Percentiles rank a stretch among this genome's conserved stretches.
phyloP scores from a whole-genome alignment of 805 yeast species.

The Teunomyces panamensis region DNA sequence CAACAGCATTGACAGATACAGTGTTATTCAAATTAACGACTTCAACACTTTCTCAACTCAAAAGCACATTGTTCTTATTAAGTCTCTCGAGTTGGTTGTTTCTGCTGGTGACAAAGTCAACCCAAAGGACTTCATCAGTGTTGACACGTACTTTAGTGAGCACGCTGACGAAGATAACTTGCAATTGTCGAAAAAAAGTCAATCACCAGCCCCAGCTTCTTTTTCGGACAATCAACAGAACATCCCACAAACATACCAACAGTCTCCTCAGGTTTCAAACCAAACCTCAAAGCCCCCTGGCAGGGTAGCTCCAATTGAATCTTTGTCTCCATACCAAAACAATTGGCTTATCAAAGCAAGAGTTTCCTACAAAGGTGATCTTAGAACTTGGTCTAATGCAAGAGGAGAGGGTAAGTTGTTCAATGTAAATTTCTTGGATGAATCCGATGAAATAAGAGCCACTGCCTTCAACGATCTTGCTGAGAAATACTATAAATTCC shows the following conservation, averaged over 20 bases:
- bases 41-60: conserved; percentile 46
- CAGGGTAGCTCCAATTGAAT: conserved; percentile 72
- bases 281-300: conserved; percentile 11
- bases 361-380: conserved; percentile 81
- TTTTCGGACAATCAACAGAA: conserved; percentile 8
- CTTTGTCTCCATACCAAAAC: conserved; percentile 85
- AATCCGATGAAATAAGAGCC: conserved; percentile 93
- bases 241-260: conserved; percentile 6
- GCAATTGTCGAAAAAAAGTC: conserved; percentile 9
- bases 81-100: conserved; percentile 42
- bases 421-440: conserved; percentile 84
- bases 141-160: conserved; percentile 57
- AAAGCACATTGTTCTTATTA: conserved; percentile 48
- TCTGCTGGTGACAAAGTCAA: conserved; percentile 35
- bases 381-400: conserved; percentile 82
- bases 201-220: conserved; percentile 8
- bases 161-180: conserved; percentile 55
- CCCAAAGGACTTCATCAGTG: conserved; percentile 33
- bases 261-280: conserved; percentile 8
- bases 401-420: conserved; percentile 89
- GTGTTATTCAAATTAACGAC: conserved; percentile 39
- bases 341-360: conserved; percentile 93
- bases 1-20: conserved; percentile 45
- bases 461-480: conserved; percentile 91
- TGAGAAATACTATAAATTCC: conserved; percentile 66